Base-by-base conservation (phyloP, 2,329 filamentous ascomycete genomes). In the Fusarium musae region DNA sequence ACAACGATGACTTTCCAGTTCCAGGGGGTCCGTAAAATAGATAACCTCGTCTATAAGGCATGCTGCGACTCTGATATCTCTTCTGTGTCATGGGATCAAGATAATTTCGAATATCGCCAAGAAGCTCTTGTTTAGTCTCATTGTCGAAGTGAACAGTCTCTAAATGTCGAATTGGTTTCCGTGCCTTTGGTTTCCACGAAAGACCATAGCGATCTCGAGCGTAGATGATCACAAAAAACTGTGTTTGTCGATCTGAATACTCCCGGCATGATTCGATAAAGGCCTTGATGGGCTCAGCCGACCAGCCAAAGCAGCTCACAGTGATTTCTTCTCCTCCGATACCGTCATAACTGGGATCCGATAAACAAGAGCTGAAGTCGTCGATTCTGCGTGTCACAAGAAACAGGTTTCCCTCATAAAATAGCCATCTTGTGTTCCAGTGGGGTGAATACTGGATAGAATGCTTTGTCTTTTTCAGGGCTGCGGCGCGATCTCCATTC, bases 21-120 rank as follows among this genome's bases (percentile, higher is more conserved):
- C 89, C 89, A 0, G 89, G 89, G 0, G 89, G 90, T 0, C 91
- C 90, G 65, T 92, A 86, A 60, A 93, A 89, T 0, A 93, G 84
- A 75, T 92, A 92, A 0, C 91, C 91, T 34, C 80, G 64, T 17
- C 80, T 75, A 43, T 82, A 82, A 1, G 80, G 81, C 78, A 82
- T 82, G 42, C 79, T 78, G 37, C 91, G 86, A 37, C 87, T 88
- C 16, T 90, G 87, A 66, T 94, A 93, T 82, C 90, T 90, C 43
- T 85, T 83, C 62, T 83, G 82, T 0, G 84, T 85, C 54, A 80
- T 82, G 3, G 84, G 84, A 28, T 86, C 84, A 6, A 89, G 80
- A 64, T 89, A 89, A 49, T 88, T 87, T 13, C 83, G 82, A 40
- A 88, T 85, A 64, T 89, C 87, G 23, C 79, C 77, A 2, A 89